Conservation (phyloP, 371 early-diverging fungal genomes). For the Encephalitozoon intestinalis region DNA sequence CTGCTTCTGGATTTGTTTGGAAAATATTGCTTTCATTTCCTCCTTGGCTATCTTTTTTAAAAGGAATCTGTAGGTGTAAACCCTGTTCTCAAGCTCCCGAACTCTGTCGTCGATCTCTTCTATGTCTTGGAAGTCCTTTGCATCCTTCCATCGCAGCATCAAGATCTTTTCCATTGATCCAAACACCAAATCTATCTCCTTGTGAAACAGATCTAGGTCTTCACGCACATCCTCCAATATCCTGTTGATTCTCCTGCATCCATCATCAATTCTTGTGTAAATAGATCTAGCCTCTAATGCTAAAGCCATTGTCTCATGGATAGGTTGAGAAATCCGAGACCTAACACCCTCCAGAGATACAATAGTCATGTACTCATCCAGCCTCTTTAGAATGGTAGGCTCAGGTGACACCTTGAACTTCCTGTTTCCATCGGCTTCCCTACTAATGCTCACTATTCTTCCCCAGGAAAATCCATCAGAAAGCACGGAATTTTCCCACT, state of each 20-base stretch:
- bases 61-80: not conserved
- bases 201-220: not conserved
- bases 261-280: not conserved
- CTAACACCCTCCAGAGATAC: not conserved
- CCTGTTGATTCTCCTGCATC: not conserved
- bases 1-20: not conserved
- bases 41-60: not conserved
- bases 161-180: not conserved
- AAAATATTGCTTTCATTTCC: not conserved
- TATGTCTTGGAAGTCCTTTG: not conserved
- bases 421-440: not conserved
- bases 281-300: not conserved
- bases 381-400: not conserved
- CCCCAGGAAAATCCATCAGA: not conserved
- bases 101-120: not conserved
- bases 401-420: not conserved
- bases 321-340: not conserved
- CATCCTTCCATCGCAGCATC: not conserved
- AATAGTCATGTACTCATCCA: not conserved
- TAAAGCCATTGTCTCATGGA: not conserved
- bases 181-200: not conserved
- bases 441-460: not conserved
- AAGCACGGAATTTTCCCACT: not conserved
- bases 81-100: not conserved
- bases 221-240: not conserved